phyloP scores from a whole-genome alignment of 2,329 filamentous ascomycete genomes.

The Cercospora zeina region DNA sequence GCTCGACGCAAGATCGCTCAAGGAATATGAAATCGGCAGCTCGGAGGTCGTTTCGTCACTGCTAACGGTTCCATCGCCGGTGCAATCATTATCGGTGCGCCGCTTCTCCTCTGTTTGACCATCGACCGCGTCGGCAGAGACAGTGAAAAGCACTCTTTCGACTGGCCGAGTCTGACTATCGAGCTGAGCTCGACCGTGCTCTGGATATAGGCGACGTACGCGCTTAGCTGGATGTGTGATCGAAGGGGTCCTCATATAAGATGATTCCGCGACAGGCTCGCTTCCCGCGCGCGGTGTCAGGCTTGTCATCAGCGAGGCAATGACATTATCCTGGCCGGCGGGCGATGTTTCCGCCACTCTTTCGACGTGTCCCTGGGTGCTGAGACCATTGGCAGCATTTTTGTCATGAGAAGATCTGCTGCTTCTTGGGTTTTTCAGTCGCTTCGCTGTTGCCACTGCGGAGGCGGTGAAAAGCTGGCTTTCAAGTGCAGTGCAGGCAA shows the following conservation, averaged over 20 bases:
- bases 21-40: conserved; percentile 40
- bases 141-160: background rate
- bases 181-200: background rate
- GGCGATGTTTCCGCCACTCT: background rate
- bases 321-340: background rate
- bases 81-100: background rate
- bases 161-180: background rate
- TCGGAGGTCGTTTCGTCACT: conserved; percentile 35
- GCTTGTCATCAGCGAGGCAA: background rate
- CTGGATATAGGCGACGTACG: background rate
- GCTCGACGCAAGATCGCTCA: conserved; percentile 35
- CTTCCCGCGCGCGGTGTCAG: background rate
- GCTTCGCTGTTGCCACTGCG: conserved; percentile 10
- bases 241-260: conserved; percentile 30
- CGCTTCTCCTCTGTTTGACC: background rate
- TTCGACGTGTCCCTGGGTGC: background rate
- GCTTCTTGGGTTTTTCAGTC: background rate
- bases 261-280: conserved; percentile 28
- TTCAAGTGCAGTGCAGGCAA: conserved; percentile 45
- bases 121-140: background rate
- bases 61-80: conserved; percentile 9
- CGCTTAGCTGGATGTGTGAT: conserved; percentile 20
- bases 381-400: background rate
- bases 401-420: background rate
- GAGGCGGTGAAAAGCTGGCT: conserved; percentile 44